Conservation (phyloP, 2,329 filamentous ascomycete species). For the Paecilomyces formosus region DNA sequence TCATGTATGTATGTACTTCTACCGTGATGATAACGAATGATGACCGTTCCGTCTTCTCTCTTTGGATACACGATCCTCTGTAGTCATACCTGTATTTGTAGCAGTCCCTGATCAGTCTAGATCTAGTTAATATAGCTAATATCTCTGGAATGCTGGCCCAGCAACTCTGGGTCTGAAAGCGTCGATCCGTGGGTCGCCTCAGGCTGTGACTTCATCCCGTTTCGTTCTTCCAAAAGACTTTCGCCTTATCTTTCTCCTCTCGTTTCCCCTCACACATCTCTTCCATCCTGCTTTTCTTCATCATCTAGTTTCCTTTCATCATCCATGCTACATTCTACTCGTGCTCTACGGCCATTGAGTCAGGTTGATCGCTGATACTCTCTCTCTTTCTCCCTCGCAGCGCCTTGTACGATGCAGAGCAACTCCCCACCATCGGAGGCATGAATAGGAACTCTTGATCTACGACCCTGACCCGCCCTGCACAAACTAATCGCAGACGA, state of each 20-base stretch:
- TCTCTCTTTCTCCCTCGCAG: background rate
- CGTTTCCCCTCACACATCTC: background rate
- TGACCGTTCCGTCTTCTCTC: constrained; percentile 3
- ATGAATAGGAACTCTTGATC: background rate
- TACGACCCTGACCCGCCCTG: background rate
- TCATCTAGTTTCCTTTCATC: too few relatives aligned
- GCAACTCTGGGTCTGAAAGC: too few relatives aligned
- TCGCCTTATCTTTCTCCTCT: background rate
- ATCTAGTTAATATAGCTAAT: too few relatives aligned
- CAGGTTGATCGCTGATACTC: background rate
- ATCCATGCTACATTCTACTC: background rate
- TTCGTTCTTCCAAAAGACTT: background rate
- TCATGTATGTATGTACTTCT: constrained; percentile 8
- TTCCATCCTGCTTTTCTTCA: too few relatives aligned
- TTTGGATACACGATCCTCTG: background rate
- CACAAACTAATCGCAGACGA: background rate
- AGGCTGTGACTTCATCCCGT: background rate
- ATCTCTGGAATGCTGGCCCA: too few relatives aligned
- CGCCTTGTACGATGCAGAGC: background rate
- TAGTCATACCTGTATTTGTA: too few relatives aligned
- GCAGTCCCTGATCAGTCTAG: too few relatives aligned
- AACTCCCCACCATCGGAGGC: background rate
- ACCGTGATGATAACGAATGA: constrained; percentile 6
- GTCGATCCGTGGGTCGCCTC: background rate
- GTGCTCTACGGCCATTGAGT: background rate